These are phyloP conservation scores for Blastocystis sp. DNA, from an alignment of 352 stramenopile species.

Conservation along the genomic window DNA sequence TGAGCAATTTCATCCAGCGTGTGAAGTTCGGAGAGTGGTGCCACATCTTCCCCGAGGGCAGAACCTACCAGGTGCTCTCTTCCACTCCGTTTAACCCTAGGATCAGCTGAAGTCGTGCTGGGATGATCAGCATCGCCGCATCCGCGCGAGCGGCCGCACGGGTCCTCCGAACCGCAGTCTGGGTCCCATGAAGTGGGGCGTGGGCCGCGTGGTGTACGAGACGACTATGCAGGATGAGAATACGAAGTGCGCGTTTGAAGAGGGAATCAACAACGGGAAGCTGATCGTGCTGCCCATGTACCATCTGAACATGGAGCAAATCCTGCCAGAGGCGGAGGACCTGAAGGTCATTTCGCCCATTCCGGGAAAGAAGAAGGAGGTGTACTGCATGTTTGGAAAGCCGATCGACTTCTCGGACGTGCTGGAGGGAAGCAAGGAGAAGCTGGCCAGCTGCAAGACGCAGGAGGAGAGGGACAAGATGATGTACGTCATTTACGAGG, in stretches of 20 bases:
- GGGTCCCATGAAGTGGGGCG: slow-evolving; percentile 67
- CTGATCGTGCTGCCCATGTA: slow-evolving; percentile 52
- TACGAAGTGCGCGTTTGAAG: slow-evolving; percentile 3
- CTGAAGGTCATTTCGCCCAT: slow-evolving; percentile 39
- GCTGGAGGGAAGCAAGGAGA: slow-evolving; percentile 39
- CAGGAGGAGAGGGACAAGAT: slow-evolving; percentile 53
- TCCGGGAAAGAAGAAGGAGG: slow-evolving; percentile 45
- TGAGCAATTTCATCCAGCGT: slow-evolving; percentile 53
- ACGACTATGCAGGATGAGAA: slow-evolving; percentile 6
- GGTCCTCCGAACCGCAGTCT: slow-evolving; percentile 40
- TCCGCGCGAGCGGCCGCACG: slow-evolving; percentile 43
- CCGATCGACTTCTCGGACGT: slow-evolving; percentile 60
- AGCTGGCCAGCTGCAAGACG: slow-evolving; percentile 41
- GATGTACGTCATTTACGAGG: slow-evolving; percentile 64
- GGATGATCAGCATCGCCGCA: slow-evolving; percentile 26
- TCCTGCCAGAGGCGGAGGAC: slow-evolving; percentile 42
- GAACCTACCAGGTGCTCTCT: slow-evolving; percentile 44
- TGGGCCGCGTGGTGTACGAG: slow-evolving; percentile 56
- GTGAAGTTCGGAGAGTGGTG: slow-evolving; percentile 53
- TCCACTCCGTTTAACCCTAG: slow-evolving; percentile 11
- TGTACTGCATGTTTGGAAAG: slow-evolving; percentile 68
- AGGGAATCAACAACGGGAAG: slow-evolving; percentile 62
- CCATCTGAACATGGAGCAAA: slow-evolving; percentile 65
- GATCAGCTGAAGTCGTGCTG: slow-evolving; percentile 52
- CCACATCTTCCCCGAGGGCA: slow-evolving; percentile 67